Percentiles rank a stretch among this genome's conserved stretches.
These are phyloP conservation scores for Maudiozyma pseudohumilis DNA, from an alignment of 805 yeast genomes.

Conservation along the genomic window DNA sequence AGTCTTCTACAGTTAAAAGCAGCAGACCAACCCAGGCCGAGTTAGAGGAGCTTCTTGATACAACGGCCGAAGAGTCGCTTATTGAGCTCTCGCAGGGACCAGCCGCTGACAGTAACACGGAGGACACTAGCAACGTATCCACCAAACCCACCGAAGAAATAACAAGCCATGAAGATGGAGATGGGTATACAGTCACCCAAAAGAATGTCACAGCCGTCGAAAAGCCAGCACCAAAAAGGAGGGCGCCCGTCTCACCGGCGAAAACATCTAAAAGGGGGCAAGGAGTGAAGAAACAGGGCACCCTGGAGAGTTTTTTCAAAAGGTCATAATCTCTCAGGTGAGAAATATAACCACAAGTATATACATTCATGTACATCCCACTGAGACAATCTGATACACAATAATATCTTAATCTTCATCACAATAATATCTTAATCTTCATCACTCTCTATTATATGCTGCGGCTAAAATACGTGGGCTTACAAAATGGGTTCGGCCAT, in stretches of 20 bases:
- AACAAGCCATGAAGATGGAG: slow-evolving; percentile 23
- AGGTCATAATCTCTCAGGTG: slow-evolving; percentile 6
- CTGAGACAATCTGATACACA: no score
- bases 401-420: no score
- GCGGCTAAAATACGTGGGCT: no score
- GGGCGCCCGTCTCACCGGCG: neutral
- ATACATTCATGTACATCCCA: no score
- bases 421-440: no score
- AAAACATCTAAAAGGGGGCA: slow-evolving; percentile 5
- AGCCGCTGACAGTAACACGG: slow-evolving; percentile 1
- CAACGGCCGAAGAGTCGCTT: slow-evolving; percentile 27
- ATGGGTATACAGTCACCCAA: slow-evolving; percentile 27
- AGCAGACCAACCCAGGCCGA: slow-evolving; percentile 12
- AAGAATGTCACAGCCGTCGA: neutral
- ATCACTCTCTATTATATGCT: no score
- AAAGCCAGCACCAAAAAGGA: slow-evolving; percentile 6
- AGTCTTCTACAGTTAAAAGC: neutral
- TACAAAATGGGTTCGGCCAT: neutral
- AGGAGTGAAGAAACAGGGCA: slow-evolving; percentile 23
- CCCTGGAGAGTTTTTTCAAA: slow-evolving; percentile 27
- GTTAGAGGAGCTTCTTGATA: slow-evolving; percentile 24
- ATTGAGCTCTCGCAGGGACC: slow-evolving; percentile 10
- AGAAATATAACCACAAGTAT: no score
- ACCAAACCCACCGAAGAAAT: slow-evolving; percentile 9
- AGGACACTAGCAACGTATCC: no score